Evolutionary conservation across 192 early-diverging fungal genomes (phyloP).

Genomic region (Backusella liffmaniae): DNA sequence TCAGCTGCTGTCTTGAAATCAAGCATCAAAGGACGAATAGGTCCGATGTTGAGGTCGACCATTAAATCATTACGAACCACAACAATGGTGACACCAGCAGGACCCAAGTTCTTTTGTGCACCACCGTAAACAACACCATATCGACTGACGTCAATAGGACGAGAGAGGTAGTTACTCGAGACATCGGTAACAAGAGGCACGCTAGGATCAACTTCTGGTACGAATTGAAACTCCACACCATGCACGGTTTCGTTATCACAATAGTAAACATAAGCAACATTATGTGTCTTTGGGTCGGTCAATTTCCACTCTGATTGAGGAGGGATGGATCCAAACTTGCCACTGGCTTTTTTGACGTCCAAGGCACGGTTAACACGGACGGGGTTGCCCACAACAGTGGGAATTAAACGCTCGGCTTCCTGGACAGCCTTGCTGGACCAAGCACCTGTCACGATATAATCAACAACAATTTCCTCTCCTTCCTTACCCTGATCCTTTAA

Average conservation of each 20-base stretch:
- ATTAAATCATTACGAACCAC: constrained; percentile 92
- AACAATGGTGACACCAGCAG: constrained; percentile 90
- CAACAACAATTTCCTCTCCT: constrained; percentile 57
- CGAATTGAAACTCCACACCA: constrained; percentile 79
- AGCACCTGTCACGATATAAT: constrained; percentile 89
- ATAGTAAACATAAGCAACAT: constrained; percentile 91
- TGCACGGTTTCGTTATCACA: constrained; percentile 99
- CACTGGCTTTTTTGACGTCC: constrained; percentile 60
- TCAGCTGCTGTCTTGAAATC: constrained; percentile 83
- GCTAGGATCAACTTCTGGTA: constrained; percentile 50
- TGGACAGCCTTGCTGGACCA: constrained; percentile 88
- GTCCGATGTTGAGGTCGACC: constrained; percentile 44
- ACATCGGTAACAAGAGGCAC: constrained; percentile 92
- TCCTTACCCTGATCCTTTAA: constrained; percentile 19
- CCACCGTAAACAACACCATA: constrained; percentile 92
- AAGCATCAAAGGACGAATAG: constrained; percentile 73
- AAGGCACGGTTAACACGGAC: constrained; percentile 73
- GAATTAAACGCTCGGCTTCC: constrained; percentile 85
- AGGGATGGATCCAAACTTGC: constrained; percentile 57
- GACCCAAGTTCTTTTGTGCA: constrained; percentile 96
- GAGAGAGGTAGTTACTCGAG: constrained; percentile 82
- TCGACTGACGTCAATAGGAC: constrained; percentile 74
- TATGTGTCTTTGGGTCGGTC: constrained; percentile 43
- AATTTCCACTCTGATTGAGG: constrained; percentile 65
- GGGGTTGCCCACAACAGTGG: constrained; percentile 10